Percentiles rank a stretch among this genome's conserved stretches.
Evolutionary conservation across 371 early-diverging fungal genomes (phyloP).

Genomic region (Encephalitozoon romaleae): DNA sequence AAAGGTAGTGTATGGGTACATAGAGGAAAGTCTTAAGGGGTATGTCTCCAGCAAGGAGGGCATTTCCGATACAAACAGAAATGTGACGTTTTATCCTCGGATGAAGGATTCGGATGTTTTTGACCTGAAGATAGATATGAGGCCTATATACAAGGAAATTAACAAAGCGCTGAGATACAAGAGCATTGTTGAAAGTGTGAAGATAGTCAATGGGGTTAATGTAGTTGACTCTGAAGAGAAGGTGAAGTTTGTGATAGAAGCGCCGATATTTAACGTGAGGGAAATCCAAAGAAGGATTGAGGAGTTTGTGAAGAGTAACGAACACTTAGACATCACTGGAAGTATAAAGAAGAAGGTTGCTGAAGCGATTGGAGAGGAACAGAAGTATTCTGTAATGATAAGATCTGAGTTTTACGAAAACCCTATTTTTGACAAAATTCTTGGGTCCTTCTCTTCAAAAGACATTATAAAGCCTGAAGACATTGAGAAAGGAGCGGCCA

Average conservation of each 20-base stretch:
- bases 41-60: background rate
- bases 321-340: background rate
- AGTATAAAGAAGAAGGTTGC: background rate
- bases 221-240: background rate
- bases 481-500: conserved; percentile 6
- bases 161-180: background rate
- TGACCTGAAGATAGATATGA: background rate
- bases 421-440: background rate
- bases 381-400: background rate
- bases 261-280: background rate
- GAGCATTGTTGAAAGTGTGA: background rate
- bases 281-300: background rate
- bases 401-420: background rate
- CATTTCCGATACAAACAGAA: background rate
- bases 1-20: background rate
- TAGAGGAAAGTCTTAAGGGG: background rate
- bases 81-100: background rate
- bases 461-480: background rate
- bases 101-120: background rate
- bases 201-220: background rate
- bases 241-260: background rate
- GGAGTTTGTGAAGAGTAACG: background rate
- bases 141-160: background rate
- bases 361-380: background rate
- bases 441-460: background rate